Conservation (phyloP, 305 asterid species). For the Rubia tinctorum region DNA sequence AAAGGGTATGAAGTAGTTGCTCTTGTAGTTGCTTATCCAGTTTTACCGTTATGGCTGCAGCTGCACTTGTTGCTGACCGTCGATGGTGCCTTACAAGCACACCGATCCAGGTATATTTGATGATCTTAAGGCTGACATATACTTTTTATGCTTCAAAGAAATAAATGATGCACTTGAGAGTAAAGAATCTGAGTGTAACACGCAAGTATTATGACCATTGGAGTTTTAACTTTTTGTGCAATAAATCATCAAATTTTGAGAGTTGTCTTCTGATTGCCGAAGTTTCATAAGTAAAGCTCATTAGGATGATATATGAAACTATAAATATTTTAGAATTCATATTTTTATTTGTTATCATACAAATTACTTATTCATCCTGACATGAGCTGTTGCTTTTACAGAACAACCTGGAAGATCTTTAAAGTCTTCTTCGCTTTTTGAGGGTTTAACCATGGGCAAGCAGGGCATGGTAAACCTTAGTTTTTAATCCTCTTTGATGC, state of each 20-base stretch:
- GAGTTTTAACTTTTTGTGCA: not conserved
- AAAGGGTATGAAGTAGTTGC: not conserved
- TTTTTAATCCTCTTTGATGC: constrained; percentile 21
- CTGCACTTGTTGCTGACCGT: constrained; percentile 82
- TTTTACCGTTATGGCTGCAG: constrained; percentile 47
- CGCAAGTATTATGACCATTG: not conserved
- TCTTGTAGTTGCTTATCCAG: not conserved
- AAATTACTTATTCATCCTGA: constrained; percentile 13
- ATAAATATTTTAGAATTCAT: not conserved
- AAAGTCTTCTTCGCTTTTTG: constrained; percentile 93
- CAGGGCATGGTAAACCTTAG: constrained; percentile 88
- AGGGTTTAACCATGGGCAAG: constrained; percentile 99
- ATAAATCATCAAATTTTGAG: not conserved
- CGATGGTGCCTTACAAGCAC: constrained; percentile 99
- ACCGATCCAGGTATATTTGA: constrained; percentile 79
- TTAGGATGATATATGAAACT: not conserved
- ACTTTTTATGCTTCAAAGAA: not conserved
- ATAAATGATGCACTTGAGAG: not conserved
- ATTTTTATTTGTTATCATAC: not conserved
- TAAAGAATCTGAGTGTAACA: not conserved
- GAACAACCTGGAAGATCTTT: constrained; percentile 95
- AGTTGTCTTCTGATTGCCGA: not conserved
- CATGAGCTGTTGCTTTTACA: constrained; percentile 36
- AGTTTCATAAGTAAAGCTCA: not conserved
- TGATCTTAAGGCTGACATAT: constrained; percentile 11